phyloP scores from a whole-genome alignment of 2,329 filamentous ascomycete species.

The Botrytis tulipae region DNA sequence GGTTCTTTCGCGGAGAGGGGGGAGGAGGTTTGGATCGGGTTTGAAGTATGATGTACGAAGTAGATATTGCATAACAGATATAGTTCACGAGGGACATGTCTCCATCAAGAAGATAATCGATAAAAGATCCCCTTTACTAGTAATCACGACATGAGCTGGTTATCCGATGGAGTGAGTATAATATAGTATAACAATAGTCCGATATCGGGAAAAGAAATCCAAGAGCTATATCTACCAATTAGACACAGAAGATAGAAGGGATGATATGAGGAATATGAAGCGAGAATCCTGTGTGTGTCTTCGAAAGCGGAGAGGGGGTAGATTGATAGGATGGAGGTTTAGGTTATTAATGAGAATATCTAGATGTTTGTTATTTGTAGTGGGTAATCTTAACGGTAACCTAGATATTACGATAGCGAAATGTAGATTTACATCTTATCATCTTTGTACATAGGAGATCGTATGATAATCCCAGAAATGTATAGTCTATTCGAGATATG shows the following conservation, averaged over 20 bases:
- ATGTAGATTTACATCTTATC: neutral
- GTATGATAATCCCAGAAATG: too few species aligned
- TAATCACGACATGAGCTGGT: neutral
- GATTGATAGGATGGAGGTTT: neutral
- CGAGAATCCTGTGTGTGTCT: neutral
- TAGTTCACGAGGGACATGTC: too few species aligned
- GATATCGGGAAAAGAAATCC: neutral
- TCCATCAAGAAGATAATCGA: too few species aligned
- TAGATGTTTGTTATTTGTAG: neutral
- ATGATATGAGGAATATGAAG: neutral
- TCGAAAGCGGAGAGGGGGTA: neutral
- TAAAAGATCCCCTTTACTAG: neutral
- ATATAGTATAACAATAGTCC: neutral
- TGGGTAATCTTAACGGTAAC: neutral
- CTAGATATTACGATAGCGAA: too few species aligned
- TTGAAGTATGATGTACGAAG: too few species aligned
- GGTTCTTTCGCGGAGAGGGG: too few species aligned
- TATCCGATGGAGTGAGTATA: neutral
- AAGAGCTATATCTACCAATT: neutral
- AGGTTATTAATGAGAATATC: neutral
- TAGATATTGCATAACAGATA: too few species aligned
- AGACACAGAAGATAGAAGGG: accelerated
- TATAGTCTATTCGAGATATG: neutral
- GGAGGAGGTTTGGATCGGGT: too few species aligned
- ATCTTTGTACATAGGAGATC: neutral